Percentiles rank a stretch among this genome's conserved stretches.
These are phyloP conservation scores for Mortierella sp. DNA, from an alignment of 371 early-diverging fungal species.

Conservation along the genomic window DNA sequence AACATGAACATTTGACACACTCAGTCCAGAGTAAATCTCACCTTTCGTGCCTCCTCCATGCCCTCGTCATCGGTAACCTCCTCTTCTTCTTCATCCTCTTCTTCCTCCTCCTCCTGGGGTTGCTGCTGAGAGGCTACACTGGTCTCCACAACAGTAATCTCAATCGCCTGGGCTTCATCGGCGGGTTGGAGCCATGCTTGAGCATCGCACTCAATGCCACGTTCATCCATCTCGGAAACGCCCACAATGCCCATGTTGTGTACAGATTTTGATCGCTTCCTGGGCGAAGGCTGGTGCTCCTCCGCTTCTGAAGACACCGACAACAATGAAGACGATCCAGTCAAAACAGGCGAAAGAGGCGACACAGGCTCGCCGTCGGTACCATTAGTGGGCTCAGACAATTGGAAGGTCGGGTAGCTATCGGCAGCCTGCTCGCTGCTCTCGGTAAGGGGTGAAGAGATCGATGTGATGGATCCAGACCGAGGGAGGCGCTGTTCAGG, in stretches of 20 bases:
- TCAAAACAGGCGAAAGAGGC: not conserved
- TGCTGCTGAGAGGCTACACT: not conserved
- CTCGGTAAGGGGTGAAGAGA: not conserved
- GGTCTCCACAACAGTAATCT: not conserved
- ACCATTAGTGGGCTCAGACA: not conserved
- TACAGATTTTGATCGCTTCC: constrained; percentile 26
- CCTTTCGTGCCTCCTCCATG: constrained; percentile 44
- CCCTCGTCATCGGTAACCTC: constrained; percentile 17
- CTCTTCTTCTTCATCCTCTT: not conserved
- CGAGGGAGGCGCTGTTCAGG: not conserved
- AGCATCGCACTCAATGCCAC: constrained; percentile 25
- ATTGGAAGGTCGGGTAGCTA: not conserved
- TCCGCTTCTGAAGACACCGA: not conserved
- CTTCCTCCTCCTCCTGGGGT: not conserved
- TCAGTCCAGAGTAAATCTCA: too few relatives aligned
- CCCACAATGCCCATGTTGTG: not conserved
- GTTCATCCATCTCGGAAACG: constrained; percentile 5
- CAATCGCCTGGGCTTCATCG: not conserved
- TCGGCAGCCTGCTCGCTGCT: not conserved
- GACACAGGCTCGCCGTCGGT: not conserved
- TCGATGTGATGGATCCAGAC: not conserved
- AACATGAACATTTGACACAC: too few relatives aligned
- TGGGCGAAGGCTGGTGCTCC: constrained; percentile 12
- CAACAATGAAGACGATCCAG: not conserved
- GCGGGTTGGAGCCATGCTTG: constrained; percentile 3